Evolutionary conservation across 306 rosid species (phyloP), one percentile per base, ranked within the genome.

Genomic region (Mimosa pudica): DNA sequence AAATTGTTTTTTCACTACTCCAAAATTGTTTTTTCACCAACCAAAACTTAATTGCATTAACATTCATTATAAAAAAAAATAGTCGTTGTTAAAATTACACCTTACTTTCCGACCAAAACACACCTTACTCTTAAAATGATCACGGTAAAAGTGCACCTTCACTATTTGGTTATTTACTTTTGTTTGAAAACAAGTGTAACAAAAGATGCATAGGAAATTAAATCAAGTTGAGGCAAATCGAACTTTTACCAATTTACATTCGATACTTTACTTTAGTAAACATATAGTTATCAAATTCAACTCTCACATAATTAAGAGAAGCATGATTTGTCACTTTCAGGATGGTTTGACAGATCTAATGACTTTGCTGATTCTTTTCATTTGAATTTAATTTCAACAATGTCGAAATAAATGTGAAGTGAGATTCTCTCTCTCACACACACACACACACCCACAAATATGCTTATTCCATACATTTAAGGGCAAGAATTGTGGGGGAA

Each of bases 401-500:
- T 5, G 36, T 30, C 49, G 57, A 48, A 55, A 30, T 55, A 55
- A n/a, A 62, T 67, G 67, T 52, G 44, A 81, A 77, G 83, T 74
- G 81, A 14, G 81, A 45, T 58, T 61, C 66, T 67, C 44, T 2
- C 9, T 54, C 60, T 54, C 24, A 54, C 57, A 46, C 2, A 78
- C 64, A 77, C 30, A 24, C 30, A 24, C 30, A 24, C 30, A n/a
- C n/a, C n/a, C n/a, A n/a, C n/a, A n/a, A n/a, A n/a, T n/a, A 24
- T 85, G 70, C 84, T 57, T 11, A 54, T 75, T 55, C 79, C 84
- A 82, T 71, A 10, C 16, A 11, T 10, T 10, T 82, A 65, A 62
- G 32, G 81, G 88, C 17, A 78, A 77, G 45, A 69, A 69, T 51
- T 61, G 73, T 74, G 73, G 75, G 52, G 58, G 63, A 74, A 72